A percentile compares a stretch with the other conserved stretches of the same genome.
Conservation (phyloP, 805 yeast species). For the Spathaspora boniae region DNA sequence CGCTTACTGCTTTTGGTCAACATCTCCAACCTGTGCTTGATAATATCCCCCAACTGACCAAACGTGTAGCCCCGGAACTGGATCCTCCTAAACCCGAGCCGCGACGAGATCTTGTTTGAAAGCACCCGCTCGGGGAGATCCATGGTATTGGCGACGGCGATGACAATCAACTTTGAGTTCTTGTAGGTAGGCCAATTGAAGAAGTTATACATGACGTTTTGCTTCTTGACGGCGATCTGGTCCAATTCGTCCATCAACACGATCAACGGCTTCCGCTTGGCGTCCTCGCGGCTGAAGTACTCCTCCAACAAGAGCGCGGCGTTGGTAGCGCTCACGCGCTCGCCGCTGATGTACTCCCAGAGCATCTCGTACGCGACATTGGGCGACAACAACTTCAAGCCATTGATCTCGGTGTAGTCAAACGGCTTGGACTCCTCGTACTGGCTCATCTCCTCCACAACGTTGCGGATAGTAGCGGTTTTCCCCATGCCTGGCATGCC, state of each 20-base stretch:
- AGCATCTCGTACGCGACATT: constrained; percentile 75
- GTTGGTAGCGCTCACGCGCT: constrained; percentile 54
- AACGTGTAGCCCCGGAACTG: constrained; percentile 87
- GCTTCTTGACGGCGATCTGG: constrained; percentile 79
- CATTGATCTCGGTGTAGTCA: constrained; percentile 83
- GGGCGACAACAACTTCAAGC: constrained; percentile 79
- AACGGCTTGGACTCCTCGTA: constrained; percentile 42
- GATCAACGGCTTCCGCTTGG: constrained; percentile 53
- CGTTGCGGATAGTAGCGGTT: constrained; percentile 90
- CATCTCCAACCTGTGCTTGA: constrained; percentile 61
- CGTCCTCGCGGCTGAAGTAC: constrained; percentile 48
- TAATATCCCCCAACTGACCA: constrained; percentile 71
- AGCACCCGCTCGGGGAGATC: constrained; percentile 89
- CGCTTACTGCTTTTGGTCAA: constrained; percentile 29
- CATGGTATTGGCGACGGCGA: constrained; percentile 97
- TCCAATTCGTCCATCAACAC: constrained; percentile 90
- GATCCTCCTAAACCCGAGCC: constrained; percentile 83
- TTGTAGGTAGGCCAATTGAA: constrained; percentile 95
- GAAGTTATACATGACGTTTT: constrained; percentile 88
- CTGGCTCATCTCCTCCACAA: constrained; percentile 60
- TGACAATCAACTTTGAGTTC: constrained; percentile 74
- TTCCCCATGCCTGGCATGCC: constrained; percentile 99
- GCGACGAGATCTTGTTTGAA: constrained; percentile 84
- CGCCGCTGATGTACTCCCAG: constrained; percentile 71
- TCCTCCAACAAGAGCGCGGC: constrained; percentile 68